A percentile compares a stretch with the other conserved stretches of the same genome.
These are phyloP conservation scores for Escovopsis sp. DNA, from an alignment of 2,329 filamentous ascomycete species.

Conservation along the genomic window DNA sequence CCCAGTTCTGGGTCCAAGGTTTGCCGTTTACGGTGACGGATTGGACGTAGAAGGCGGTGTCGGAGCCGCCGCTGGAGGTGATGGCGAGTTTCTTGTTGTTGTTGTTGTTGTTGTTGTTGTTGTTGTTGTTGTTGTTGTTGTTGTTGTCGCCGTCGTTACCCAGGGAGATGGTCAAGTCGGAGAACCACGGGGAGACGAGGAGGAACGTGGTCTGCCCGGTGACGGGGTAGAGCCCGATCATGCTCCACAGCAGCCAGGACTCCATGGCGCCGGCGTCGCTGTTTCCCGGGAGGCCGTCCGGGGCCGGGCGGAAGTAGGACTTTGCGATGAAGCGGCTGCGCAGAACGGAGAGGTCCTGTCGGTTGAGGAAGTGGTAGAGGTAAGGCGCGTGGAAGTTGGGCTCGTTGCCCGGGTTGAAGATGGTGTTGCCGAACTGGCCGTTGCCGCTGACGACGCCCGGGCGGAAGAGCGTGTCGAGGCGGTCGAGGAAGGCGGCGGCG, in stretches of 20 bases:
- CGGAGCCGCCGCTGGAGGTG: slow-evolving; percentile 32
- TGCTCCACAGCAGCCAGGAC: slow-evolving; percentile 52
- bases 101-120: slow-evolving; percentile 30
- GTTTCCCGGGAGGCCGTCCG: slow-evolving; percentile 49
- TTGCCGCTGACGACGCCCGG: slow-evolving; percentile 27
- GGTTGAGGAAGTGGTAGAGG: slow-evolving; percentile 51
- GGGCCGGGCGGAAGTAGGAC: slow-evolving; percentile 39
- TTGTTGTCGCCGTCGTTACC: slow-evolving; percentile 36
- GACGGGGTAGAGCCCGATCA: slow-evolving; percentile 53
- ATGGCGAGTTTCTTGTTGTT: slow-evolving; percentile 37
- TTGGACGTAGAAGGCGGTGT: slow-evolving; percentile 45
- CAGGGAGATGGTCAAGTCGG: slow-evolving; percentile 41
- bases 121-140: slow-evolving; percentile 37
- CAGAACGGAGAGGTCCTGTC: slow-evolving; percentile 45
- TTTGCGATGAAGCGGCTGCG: slow-evolving; percentile 44
- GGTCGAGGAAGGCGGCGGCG: slow-evolving; percentile 33
- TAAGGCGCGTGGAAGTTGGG: slow-evolving; percentile 53
- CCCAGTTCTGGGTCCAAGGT: slow-evolving; percentile 47
- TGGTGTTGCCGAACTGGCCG: slow-evolving; percentile 32
- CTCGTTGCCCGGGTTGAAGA: slow-evolving; percentile 55
- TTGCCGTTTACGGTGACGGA: slow-evolving; percentile 48
- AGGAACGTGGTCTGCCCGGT: slow-evolving; percentile 55
- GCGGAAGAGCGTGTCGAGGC: slow-evolving; percentile 46
- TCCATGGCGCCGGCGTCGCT: slow-evolving; percentile 61
- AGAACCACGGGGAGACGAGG: slow-evolving; percentile 48